Conservation (phyloP, 2,329 filamentous ascomycete species). For the Sphaceloma murrayae region DNA sequence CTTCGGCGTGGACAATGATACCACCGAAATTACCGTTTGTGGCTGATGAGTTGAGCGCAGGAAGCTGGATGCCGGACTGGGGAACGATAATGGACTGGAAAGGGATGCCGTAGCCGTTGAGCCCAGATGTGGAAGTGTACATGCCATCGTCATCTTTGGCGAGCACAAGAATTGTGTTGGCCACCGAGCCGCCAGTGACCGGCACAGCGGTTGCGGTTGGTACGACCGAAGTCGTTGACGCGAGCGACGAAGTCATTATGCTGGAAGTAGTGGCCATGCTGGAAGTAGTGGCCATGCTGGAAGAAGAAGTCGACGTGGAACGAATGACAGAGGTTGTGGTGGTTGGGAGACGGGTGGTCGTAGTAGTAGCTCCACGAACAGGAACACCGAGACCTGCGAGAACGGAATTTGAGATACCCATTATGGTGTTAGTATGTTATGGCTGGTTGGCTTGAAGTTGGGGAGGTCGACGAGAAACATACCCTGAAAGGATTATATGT, state of each 20-base stretch:
- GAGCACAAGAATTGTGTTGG: conserved; percentile 46
- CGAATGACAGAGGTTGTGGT: neutral
- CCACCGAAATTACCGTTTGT: conserved; percentile 49
- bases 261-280: neutral
- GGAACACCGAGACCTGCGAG: conserved; percentile 13
- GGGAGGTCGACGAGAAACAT: conserved; percentile 1
- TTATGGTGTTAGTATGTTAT: conserved; percentile 8
- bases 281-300: neutral
- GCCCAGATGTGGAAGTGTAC: conserved; percentile 42
- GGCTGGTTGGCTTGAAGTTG: conserved; percentile 1
- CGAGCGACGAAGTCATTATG: conserved; percentile 6
- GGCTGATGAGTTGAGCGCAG: conserved; percentile 41
- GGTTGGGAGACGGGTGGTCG: neutral
- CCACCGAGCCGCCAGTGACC: conserved; percentile 19
- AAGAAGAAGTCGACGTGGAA: neutral
- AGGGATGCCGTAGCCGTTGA: conserved; percentile 53
- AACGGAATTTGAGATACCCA: conserved; percentile 10
- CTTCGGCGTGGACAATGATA: conserved; percentile 46
- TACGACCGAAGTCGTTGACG: neutral
- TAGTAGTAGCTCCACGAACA: neutral
- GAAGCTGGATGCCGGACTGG: conserved; percentile 42
- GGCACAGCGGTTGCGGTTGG: conserved; percentile 7
- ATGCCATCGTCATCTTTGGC: conserved; percentile 44
- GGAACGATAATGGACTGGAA: conserved; percentile 47
- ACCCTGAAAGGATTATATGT: conserved; percentile 14